Base-by-base conservation (phyloP, 371 early-diverging fungal genomes). In the Encephalitozoon cuniculi region DNA sequence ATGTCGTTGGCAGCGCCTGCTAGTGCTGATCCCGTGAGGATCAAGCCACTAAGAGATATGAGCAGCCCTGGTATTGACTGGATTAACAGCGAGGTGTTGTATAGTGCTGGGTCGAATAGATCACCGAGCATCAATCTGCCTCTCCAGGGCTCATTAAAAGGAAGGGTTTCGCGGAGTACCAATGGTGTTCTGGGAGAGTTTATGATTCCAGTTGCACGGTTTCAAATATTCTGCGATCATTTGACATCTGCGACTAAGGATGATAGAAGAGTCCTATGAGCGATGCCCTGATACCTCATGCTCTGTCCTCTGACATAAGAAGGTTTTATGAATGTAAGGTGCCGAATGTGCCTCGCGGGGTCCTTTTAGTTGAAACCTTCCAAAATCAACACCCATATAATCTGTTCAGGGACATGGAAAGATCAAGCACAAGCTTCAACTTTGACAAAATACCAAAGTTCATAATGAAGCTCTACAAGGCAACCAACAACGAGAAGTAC, bases 391-490 rank as follows among this genome's bases (percentile, higher is more conserved):
- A 46, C 49, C 49, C 49, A 39, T 39, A 39, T 46, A 46, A 46
- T 46, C 49, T 18, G 21, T 18, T 7, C 49, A 46, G n/a, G 21
- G 5, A 46, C 6, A 59, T 59, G 59, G 59, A 59, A 30, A 59
- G 34, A 18, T 12, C 37, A 34, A 59, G 21, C 5, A 15, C 59
- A 34, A 59, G 28, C 28, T 66, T 66, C 11, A 66, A 66, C 32
- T 66, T 44, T 8, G 66, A 77, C 23, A 72, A 74, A 64, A 74
- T 73, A 64, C 30, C 78, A 26, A 84, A 83, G 68, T 85, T 85
- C 59, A 66, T 85, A 39, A 81, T 64, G 74, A 80, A 77, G 77
- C 54, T 85, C 11, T 82, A 81, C 53, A 75, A 71, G 46, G 80
- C 76, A 8, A 75, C 77, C 25, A 66, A 39, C 46, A 78, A 82